Evolutionary conservation across 768 basidiomycete species (phyloP), one percentile per base, ranked within the genome.

Genomic region (Tulasnella sp.): DNA sequence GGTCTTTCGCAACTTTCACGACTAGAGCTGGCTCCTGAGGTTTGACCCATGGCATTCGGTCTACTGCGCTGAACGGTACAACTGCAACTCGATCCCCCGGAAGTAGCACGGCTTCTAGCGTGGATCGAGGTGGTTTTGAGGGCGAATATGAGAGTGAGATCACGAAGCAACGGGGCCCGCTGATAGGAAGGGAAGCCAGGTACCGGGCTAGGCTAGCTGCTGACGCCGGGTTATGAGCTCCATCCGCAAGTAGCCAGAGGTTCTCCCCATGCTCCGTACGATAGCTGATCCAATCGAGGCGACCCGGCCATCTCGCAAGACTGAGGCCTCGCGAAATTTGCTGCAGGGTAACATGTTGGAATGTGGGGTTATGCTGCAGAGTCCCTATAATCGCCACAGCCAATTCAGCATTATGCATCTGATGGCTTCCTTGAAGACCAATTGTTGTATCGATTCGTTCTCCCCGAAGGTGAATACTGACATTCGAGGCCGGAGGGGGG

Each of bases 1-100:
- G 26, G 37, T 40, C 71, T n/a, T 40, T 46, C 44, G 20, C 71
- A 29, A 13, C 71, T 23, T 40, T 3, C 39, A 72, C 3, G 13
- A 72, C 39, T 71, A 89, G 88, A 2, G 83, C 83, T 4, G 88
- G 86, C 9, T 88, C 82, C 0, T 91, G 91, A 4, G 91, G 85
- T 48, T 86, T 88, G 35, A 99, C 91, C 98, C 98, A 99, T 0
- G 96, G 94, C 98, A 99, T 99, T 2, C 91, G 93, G 3, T 91
- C 93, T 0, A 95, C 93, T 5, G 89, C 90, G 71, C 90, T 87
- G 83, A 96, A 97, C 20, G 83, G 83, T 29, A 92, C 82, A 0
- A 90, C 85, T 3, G 91, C 91, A 26, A 92, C 86, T 32, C 83
- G 81, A 51, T 87, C 81, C 16, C 82, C 84, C 2, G 85, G 83